A percentile compares a stretch with the other conserved stretches of the same genome.
These are phyloP conservation scores for Vigna radiata DNA, from an alignment of 306 rosid species.

Conservation along the genomic window DNA sequence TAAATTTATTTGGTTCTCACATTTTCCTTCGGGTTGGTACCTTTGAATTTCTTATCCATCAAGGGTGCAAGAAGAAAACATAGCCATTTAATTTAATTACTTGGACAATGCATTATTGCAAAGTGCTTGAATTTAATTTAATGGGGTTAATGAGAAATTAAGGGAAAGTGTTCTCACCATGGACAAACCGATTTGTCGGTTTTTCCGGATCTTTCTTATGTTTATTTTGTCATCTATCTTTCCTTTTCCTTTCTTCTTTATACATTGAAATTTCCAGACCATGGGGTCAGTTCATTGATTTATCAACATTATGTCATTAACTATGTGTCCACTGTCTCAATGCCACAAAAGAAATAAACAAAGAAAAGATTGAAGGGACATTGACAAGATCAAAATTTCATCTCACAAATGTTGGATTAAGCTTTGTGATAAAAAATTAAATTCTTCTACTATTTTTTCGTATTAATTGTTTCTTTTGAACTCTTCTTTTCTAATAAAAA, in stretches of 20 bases:
- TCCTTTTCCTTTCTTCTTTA: constrained; percentile 4
- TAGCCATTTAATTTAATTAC: constrained; percentile 10
- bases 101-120: constrained; percentile 18
- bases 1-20: neutral
- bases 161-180: constrained; percentile 47
- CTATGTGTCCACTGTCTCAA: constrained; percentile 38
- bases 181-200: constrained; percentile 54
- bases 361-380: constrained; percentile 50
- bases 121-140: constrained; percentile 20
- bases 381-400: constrained; percentile 29
- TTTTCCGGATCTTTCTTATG: constrained; percentile 27
- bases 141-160: constrained; percentile 36
- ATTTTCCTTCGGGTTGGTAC: constrained; percentile 10
- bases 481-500: too few relatives aligned
- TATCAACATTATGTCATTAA: constrained; percentile 27
- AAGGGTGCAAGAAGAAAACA: constrained; percentile 42
- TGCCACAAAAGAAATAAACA: constrained; percentile 19
- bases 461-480: too few relatives aligned
- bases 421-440: neutral
- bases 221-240: constrained; percentile 9
- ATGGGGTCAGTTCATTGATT: constrained; percentile 48
- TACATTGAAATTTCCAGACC: constrained; percentile 36
- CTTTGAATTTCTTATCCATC: constrained; percentile 40
- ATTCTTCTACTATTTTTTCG: neutral
- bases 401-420: neutral